phyloP scores from a whole-genome alignment of 371 early-diverging fungal genomes.

The Smittium mucronatum region DNA sequence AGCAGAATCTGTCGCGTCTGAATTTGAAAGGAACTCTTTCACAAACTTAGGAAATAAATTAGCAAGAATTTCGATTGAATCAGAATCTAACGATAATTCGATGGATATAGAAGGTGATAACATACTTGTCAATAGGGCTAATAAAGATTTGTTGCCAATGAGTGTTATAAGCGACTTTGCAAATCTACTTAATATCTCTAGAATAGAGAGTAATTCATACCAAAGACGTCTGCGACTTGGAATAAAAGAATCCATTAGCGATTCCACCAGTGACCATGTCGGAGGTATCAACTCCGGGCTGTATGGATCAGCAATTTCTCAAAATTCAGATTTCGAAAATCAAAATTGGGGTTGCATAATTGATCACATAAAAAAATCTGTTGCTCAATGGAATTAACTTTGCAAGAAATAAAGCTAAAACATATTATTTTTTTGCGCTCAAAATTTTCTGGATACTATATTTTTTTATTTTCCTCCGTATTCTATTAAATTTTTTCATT shows the following conservation, averaged over 20 bases:
- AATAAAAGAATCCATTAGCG: neutral
- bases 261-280: conserved; percentile 15
- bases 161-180: conserved; percentile 33
- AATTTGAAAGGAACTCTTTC: conserved; percentile 44
- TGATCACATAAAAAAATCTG: conserved; percentile 20
- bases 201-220: conserved; percentile 8
- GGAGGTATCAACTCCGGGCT: conserved; percentile 12
- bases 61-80: neutral
- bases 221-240: neutral
- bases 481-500: no score
- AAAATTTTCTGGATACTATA: no score
- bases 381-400: neutral
- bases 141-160: conserved; percentile 17
- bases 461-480: no score
- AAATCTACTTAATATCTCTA: conserved; percentile 28
- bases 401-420: no score
- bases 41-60: conserved; percentile 13
- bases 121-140: neutral
- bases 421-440: no score
- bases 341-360: conserved; percentile 34
- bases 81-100: neutral
- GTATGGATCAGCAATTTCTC: neutral
- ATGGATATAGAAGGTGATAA: neutral
- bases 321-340: conserved; percentile 20
- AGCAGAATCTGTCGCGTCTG: conserved; percentile 53